Base-by-base conservation (phyloP, 2,329 filamentous ascomycete genomes). In the Colletotrichum viniferum region DNA sequence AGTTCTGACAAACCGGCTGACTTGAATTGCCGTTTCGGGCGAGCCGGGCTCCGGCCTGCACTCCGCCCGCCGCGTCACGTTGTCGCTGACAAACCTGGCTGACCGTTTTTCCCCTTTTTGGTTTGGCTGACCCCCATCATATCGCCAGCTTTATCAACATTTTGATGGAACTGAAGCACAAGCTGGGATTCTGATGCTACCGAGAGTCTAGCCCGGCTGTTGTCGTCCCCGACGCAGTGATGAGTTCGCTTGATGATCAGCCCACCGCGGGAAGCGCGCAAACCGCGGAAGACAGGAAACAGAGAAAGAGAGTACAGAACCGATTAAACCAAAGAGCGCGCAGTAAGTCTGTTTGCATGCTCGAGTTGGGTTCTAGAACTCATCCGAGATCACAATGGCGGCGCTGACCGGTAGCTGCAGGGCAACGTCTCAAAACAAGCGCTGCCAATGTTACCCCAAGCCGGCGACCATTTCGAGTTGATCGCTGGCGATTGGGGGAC, bases 261-360 rank as follows among this genome's bases (percentile, higher is more conserved):
- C 10, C 10, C 43, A 4, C 28, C 18, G 13, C 58, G 18, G 28
- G n/a, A n/a, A 32, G 10, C 28, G 28, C 30, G n/a, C 14, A 18
- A n/a, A 30, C 34, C 6, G 30, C 26, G 12, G 64, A 69, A n/a
- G 34, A 30, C 56, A 69, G 48, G 16, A 76, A 73, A 28, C 65
- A 73, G 38, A 67, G 63, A 14, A 74, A 64, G 48, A 76, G 70
- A 60, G 5, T 65, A 14, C 74, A 76, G 38, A 76, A 74, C 28
- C 74, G 74, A 14, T 58, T 52, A 36, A 74, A 76, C 55, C 74
- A 76, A 52, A 71, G 71, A 71, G 74, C 71, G 26, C 74, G 64
- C 26, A 67, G 74, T 77, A 21, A 67, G 74, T 69, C 16, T 24
- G 14, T 7, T 13, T 5, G 4, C 26, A 28, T 26, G 16, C 1